A percentile compares a stretch with the other conserved stretches of the same genome.
Conservation (phyloP, 2,329 filamentous ascomycete species). For the Grosmannia huntii region DNA sequence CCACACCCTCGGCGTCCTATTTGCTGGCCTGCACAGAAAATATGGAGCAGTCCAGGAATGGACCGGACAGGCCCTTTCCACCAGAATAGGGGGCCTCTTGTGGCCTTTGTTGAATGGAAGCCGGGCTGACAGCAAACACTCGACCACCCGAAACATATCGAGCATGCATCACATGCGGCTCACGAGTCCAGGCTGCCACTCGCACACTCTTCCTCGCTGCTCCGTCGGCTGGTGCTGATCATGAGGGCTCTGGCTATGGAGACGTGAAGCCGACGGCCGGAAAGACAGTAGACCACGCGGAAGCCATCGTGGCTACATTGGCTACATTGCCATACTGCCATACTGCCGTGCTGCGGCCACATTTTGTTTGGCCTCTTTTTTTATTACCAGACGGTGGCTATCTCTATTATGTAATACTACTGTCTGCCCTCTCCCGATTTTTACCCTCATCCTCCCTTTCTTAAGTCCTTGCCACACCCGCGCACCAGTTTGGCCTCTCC, state of each 20-base stretch:
- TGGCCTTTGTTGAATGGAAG: background rate
- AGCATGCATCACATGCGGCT: background rate
- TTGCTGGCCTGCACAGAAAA: background rate
- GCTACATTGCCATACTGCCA: too few relatives aligned
- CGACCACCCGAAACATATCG: background rate
- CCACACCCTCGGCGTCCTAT: background rate
- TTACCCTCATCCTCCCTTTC: background rate
- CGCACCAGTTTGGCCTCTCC: background rate
- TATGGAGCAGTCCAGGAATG: background rate
- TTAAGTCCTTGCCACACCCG: background rate
- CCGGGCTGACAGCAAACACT: background rate
- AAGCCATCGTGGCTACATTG: background rate
- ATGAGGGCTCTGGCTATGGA: background rate
- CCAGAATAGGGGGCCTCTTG: background rate
- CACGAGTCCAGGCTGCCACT: background rate
- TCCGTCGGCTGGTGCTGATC: background rate
- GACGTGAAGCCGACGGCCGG: background rate
- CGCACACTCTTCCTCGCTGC: background rate
- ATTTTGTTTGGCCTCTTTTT: background rate
- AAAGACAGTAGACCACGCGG: background rate
- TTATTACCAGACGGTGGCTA: background rate
- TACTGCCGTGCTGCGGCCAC: background rate
- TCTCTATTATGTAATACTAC: background rate
- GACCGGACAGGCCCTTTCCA: background rate
- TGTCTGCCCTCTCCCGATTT: background rate